These are phyloP conservation scores for Paecilomyces sp. DNA, from an alignment of 2,329 filamentous ascomycete species.

Conservation along the genomic window DNA sequence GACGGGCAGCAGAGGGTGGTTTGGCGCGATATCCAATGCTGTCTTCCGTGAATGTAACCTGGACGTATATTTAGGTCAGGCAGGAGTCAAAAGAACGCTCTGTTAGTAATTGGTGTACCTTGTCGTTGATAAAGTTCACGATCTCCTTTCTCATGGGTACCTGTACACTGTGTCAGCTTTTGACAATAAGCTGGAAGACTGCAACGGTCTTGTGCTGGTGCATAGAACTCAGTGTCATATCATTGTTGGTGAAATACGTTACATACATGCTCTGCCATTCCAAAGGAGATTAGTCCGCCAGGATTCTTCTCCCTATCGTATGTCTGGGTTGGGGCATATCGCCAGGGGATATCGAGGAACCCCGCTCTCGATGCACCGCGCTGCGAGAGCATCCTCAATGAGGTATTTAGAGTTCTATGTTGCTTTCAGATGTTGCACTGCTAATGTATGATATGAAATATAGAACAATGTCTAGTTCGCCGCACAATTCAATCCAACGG, in stretches of 20 bases:
- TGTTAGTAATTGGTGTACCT: slow-evolving; percentile 13
- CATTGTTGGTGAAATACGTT: not conserved
- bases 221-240: not conserved
- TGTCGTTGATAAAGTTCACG: slow-evolving; percentile 30
- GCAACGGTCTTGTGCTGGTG: not conserved
- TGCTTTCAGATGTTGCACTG: not conserved
- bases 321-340: slow-evolving; percentile 16
- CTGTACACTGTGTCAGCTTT: slow-evolving; percentile 12
- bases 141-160: slow-evolving; percentile 30
- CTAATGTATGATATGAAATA: not conserved
- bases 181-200: not conserved
- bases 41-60: slow-evolving; percentile 23
- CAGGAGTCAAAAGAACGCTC: not conserved
- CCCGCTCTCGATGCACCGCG: slow-evolving; percentile 17
- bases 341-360: slow-evolving; percentile 16
- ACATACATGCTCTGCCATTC: slow-evolving; percentile 29
- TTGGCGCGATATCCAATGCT: slow-evolving; percentile 36
- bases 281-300: slow-evolving; percentile 26
- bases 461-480: too few species aligned
- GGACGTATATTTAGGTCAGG: not conserved
- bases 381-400: slow-evolving; percentile 18
- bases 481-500: too few species aligned
- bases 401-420: not conserved
- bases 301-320: slow-evolving; percentile 24
- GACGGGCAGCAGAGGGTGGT: slow-evolving; percentile 27